phyloP scores from a whole-genome alignment of 768 basidiomycete species.

The Daedalea quercina region DNA sequence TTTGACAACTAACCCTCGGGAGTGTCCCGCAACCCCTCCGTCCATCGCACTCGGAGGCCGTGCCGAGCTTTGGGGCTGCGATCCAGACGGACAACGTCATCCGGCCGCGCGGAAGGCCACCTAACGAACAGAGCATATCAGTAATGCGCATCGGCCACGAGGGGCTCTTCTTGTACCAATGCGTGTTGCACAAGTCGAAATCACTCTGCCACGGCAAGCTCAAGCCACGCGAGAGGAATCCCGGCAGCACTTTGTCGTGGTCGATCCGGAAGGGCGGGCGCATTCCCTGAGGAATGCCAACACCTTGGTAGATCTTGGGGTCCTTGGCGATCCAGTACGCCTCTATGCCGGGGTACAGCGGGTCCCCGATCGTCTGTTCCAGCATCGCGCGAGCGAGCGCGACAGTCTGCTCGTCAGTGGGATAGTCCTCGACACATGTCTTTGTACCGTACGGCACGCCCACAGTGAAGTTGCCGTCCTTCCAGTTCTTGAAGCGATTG shows the following conservation, averaged over 20 bases:
- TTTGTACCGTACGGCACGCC: constrained; percentile 1
- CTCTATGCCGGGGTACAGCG: constrained; percentile 31
- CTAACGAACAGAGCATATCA: constrained; percentile 7
- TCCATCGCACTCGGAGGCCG: not conserved
- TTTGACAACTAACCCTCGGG: not conserved
- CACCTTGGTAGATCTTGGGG: constrained; percentile 14
- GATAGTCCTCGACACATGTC: constrained; percentile 15
- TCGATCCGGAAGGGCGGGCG: constrained; percentile 22
- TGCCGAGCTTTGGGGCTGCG: too few relatives aligned
- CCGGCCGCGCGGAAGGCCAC: constrained; percentile 27
- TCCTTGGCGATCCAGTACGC: constrained; percentile 25
- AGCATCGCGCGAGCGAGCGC: constrained; percentile 22
- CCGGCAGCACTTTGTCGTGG: constrained; percentile 17
- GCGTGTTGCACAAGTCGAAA: constrained; percentile 25
- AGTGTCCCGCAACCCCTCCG: not conserved
- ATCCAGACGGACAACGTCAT: too few relatives aligned
- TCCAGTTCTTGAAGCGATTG: constrained; percentile 24
- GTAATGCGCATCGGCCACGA: not conserved
- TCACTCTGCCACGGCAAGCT: constrained; percentile 32
- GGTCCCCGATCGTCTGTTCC: constrained; percentile 26
- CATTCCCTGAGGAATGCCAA: constrained; percentile 1
- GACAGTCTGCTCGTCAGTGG: constrained; percentile 15
- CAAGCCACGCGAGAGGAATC: constrained; percentile 25
- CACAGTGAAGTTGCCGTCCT: constrained; percentile 18
- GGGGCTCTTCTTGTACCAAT: constrained; percentile 18